Evolutionary conservation across 352 stramenopile genomes (phyloP), one percentile per base, ranked within the genome.

Genomic region (Achlya hypogyna): DNA sequence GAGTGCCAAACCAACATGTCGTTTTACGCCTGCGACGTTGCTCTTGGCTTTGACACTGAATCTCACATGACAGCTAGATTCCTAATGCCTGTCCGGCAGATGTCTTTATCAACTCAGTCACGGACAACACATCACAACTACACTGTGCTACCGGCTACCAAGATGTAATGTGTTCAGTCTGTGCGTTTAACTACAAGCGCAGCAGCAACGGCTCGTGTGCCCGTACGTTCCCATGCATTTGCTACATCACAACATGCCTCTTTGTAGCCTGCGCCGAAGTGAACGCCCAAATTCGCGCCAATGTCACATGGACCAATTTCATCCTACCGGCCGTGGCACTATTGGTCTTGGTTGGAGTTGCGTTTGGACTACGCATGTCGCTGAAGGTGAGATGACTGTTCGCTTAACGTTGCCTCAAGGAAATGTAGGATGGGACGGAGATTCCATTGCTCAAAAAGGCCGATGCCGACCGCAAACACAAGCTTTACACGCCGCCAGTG

Each of bases 1-100:
- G 75, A 81, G 5, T 89, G 82, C 31, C 43, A 89, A 18, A 79
- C 82, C 0, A 62, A 66, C 3, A 73, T 78, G 51, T 59, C 77
- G 0, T 88, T 91, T 52, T 91, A 91, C 59, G 71, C 65, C 20
- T 91, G 82, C 63, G 81, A 89, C 40, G 79, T 86, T 67, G 18
- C 29, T n/a, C 29, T 20, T 2, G 3, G 2, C 1, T 34, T 32
- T 60, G 0, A 12, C 32, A 27, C 22, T 38, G 38, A 2, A 0
- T 69, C 34, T 4, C 66, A 10, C 16, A 0, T 63, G 35, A 8
- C 27, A 12, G 22, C 18, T 20, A 85, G 77, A 67, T 89, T 0
- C 51, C 74, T 45, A 64, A 63, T 6, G 81, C 82, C 4, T 91
- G 82, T 18, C 64, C 78, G 20, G 66, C 75, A 0, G 74, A 84